Evolutionary conservation across 2,329 filamentous ascomycete genomes (phyloP).

Genomic region (Xylariaceae sp.): DNA sequence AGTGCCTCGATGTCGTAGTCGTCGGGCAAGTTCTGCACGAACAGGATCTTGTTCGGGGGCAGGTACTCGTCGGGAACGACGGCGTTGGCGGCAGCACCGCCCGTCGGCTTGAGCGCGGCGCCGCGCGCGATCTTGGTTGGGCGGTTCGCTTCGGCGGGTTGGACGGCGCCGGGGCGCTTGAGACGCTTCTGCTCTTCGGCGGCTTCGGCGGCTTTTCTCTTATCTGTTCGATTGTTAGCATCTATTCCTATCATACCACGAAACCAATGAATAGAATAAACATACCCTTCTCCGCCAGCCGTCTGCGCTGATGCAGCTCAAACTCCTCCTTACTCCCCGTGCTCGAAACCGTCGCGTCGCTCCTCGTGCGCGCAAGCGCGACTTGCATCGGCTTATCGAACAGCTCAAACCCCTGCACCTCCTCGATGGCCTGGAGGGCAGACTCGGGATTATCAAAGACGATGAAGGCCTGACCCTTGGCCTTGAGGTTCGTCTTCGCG

Average conservation of each 20-base stretch:
- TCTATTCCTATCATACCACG: background rate
- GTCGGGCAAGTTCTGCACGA: slow-evolving; percentile 86
- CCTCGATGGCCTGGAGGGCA: slow-evolving; percentile 77
- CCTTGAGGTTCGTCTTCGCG: slow-evolving; percentile 82
- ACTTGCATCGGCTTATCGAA: slow-evolving; percentile 88
- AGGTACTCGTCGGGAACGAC: slow-evolving; percentile 96
- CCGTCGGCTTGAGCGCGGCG: slow-evolving; percentile 71
- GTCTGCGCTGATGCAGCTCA: slow-evolving; percentile 76
- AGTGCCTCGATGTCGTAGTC: slow-evolving; percentile 78
- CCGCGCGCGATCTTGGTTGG: slow-evolving; percentile 66
- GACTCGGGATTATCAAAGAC: slow-evolving; percentile 79
- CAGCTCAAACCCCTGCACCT: slow-evolving; percentile 86
- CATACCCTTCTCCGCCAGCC: slow-evolving; percentile 84
- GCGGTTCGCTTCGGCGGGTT: slow-evolving; percentile 47
- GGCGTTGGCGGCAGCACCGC: slow-evolving; percentile 57
- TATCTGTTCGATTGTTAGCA: slow-evolving; percentile 39
- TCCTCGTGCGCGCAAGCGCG: slow-evolving; percentile 73
- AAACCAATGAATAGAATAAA: background rate
- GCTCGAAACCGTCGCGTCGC: slow-evolving; percentile 78
- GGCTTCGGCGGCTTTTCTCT: slow-evolving; percentile 77
- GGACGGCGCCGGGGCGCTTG: slow-evolving; percentile 52
- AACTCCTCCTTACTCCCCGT: slow-evolving; percentile 74
- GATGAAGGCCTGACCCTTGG: slow-evolving; percentile 92
- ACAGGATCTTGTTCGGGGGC: slow-evolving; percentile 93
- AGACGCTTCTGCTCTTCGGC: slow-evolving; percentile 72